phyloP scores from a whole-genome alignment of 2,329 filamentous ascomycete genomes.

The Calycina herbarum region DNA sequence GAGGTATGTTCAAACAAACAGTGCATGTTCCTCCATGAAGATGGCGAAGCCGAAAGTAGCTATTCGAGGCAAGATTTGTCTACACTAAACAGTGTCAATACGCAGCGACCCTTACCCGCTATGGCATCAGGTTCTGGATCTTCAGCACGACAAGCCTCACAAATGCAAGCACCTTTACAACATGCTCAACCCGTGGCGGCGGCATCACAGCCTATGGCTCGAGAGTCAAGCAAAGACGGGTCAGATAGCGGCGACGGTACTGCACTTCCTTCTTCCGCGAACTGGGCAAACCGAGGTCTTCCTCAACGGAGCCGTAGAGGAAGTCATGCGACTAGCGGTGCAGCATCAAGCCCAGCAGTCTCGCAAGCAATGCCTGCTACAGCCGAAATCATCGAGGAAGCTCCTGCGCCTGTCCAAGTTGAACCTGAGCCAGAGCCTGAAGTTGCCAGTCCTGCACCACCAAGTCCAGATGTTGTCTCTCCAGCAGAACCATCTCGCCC shows the following conservation, averaged over 20 bases:
- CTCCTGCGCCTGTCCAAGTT: slow-evolving; percentile 24
- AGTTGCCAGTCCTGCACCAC: slow-evolving; percentile 11
- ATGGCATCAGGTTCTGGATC: slow-evolving; percentile 53
- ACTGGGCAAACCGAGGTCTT: slow-evolving; percentile 78
- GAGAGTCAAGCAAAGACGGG: slow-evolving; percentile 76
- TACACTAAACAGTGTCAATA: slow-evolving; percentile 87
- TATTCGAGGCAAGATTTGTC: slow-evolving; percentile 94
- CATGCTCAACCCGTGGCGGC: slow-evolving; percentile 38
- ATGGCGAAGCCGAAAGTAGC: slow-evolving; percentile 96
- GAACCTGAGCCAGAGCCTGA: slow-evolving; percentile 16
- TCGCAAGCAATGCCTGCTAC: slow-evolving; percentile 57
- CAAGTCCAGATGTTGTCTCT: slow-evolving; percentile 13
- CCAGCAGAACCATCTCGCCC: slow-evolving; percentile 23
- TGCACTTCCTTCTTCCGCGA: slow-evolving; percentile 89
- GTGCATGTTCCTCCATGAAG: slow-evolving; percentile 97
- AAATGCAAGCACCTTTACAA: slow-evolving; percentile 39
- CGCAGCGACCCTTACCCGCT: slow-evolving; percentile 64
- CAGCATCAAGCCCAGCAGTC: slow-evolving; percentile 79
- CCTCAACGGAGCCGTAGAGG: slow-evolving; percentile 66
- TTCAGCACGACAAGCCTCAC: slow-evolving; percentile 52
- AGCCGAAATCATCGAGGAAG: slow-evolving; percentile 50
- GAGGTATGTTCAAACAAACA: slow-evolving; percentile 94
- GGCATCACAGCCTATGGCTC: slow-evolving; percentile 64
- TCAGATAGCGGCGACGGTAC: slow-evolving; percentile 77
- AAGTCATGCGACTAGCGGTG: slow-evolving; percentile 79